Evolutionary conservation across 2,329 filamentous ascomycete species (phyloP), one percentile per base, ranked within the genome.

Genomic region (Penicillium sp.): DNA sequence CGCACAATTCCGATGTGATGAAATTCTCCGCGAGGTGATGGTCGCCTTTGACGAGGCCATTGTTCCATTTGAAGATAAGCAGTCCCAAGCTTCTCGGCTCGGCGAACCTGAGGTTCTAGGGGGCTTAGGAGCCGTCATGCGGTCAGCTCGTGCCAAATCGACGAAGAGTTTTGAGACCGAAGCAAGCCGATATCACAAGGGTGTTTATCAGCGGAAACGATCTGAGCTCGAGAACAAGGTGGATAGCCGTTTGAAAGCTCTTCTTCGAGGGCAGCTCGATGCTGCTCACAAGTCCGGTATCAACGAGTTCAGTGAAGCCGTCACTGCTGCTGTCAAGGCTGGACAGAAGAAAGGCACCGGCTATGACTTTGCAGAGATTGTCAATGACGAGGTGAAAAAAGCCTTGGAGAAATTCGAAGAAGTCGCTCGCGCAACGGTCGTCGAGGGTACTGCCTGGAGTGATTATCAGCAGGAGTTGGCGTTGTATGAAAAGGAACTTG

Each of bases 331-430:
- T 53, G 93, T 99, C 67, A 99, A 98, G 79, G 84, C 87, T 29
- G 94, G 94, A 2, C 94, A 98, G 77, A 97, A 96, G 82, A 92
- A 93, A 59, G 93, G 93, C 23, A 90, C 89, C 7, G 85, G 86
- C 56, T 98, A 99, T 73, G 95, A 99, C 74, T 99, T 99, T 77
- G 93, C 93, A 23, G 91, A 96, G 68, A 97, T 98, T 70, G 95
- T 99, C 6, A 87, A 88, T 45, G 84, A 87, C 60, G 91, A 97
- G 76, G 96, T 95, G 80, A 86, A 85, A 70, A 88, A 88, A 74
- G 89, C 92, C 0, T 75, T 97, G 41, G 84, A 88, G 17, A 85
- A 86, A 49, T 99, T 96, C 74, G 88, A 91, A 73, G 83, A 85
- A 21, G 90, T 95, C 71, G 92, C 91, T 1, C 85, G 89, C 70